These are phyloP conservation scores for Funneliformis caledonium DNA, from an alignment of 371 early-diverging fungal species.

Conservation along the genomic window DNA sequence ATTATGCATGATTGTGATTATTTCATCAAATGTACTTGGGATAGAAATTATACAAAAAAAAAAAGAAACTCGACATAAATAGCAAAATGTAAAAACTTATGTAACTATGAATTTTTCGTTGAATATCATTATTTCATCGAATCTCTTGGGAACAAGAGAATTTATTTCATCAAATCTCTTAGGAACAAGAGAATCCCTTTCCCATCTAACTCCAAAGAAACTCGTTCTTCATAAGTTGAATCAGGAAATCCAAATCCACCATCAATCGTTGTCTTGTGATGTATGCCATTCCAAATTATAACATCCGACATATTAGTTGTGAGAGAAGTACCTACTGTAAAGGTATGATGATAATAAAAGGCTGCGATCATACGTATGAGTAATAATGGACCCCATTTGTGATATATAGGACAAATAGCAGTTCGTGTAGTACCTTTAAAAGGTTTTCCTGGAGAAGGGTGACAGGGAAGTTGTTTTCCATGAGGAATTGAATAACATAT, in stretches of 20 bases:
- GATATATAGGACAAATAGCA: slow-evolving; percentile 28
- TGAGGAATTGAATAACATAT: slow-evolving; percentile 26
- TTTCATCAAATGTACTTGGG: too few species aligned
- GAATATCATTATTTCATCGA: not conserved
- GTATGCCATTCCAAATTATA: slow-evolving; percentile 34
- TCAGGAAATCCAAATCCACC: slow-evolving; percentile 33
- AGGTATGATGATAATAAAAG: slow-evolving; percentile 36
- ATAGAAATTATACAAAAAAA: too few species aligned
- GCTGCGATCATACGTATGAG: slow-evolving; percentile 30
- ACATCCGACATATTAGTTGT: slow-evolving; percentile 28
- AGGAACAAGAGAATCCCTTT: slow-evolving; percentile 24
- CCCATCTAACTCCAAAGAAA: slow-evolving; percentile 24
- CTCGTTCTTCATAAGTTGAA: slow-evolving; percentile 26
- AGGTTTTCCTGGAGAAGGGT: slow-evolving; percentile 18
- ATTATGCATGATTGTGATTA: too few species aligned
- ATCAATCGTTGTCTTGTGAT: slow-evolving; percentile 27
- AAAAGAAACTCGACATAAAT: too few species aligned
- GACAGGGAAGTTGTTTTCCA: slow-evolving; percentile 17
- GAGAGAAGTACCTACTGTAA: slow-evolving; percentile 34
- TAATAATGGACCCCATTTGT: slow-evolving; percentile 33
- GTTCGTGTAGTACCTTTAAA: slow-evolving; percentile 26
- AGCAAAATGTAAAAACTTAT: too few species aligned
- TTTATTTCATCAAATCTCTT: not conserved
- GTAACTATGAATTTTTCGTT: too few species aligned
- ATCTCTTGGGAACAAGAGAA: slow-evolving; percentile 21